Percentiles rank a stretch among this genome's conserved stretches.
Conservation (phyloP, 768 basidiomycete species). For the Tylopilus rubrobrunneus region DNA sequence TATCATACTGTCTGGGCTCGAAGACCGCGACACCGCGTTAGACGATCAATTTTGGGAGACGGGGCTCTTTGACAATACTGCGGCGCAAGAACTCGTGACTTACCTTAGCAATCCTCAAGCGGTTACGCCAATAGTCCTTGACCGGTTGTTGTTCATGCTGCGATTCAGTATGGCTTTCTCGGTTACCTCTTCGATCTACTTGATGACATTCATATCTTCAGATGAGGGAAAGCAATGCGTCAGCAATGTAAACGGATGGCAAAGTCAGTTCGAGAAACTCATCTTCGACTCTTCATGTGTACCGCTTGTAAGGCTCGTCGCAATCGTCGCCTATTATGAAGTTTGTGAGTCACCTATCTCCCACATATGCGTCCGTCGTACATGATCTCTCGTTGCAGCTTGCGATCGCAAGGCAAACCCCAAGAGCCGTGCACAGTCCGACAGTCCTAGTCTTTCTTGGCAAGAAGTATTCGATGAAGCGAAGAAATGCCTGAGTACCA, state of each 20-base stretch:
- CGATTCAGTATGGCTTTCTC: slow-evolving; percentile 15
- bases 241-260: slow-evolving; percentile 13
- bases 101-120: slow-evolving; percentile 11
- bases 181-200: neutral
- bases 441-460: neutral
- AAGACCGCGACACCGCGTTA: neutral
- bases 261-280: slow-evolving; percentile 5
- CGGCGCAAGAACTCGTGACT: slow-evolving; percentile 9
- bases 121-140: slow-evolving; percentile 6
- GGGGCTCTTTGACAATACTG: slow-evolving; percentile 18
- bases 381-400: neutral
- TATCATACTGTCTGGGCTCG: neutral
- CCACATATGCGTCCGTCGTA: no score
- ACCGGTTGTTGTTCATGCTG: slow-evolving; percentile 16
- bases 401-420: neutral
- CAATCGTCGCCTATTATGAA: slow-evolving; percentile 21
- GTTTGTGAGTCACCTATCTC: slow-evolving; percentile 10
- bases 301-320: slow-evolving; percentile 18
- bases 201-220: neutral
- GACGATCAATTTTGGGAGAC: slow-evolving; percentile 18
- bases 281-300: slow-evolving; percentile 11
- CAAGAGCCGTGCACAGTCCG: neutral
- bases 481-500: slow-evolving; percentile 4
- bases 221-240: slow-evolving; percentile 22
- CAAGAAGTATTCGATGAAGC: slow-evolving; percentile 10